Percentiles rank a stretch among this genome's conserved stretches.
Conservation (phyloP, 495 filamentous ascomycete genomes). For the Coniosporium apollinis region DNA sequence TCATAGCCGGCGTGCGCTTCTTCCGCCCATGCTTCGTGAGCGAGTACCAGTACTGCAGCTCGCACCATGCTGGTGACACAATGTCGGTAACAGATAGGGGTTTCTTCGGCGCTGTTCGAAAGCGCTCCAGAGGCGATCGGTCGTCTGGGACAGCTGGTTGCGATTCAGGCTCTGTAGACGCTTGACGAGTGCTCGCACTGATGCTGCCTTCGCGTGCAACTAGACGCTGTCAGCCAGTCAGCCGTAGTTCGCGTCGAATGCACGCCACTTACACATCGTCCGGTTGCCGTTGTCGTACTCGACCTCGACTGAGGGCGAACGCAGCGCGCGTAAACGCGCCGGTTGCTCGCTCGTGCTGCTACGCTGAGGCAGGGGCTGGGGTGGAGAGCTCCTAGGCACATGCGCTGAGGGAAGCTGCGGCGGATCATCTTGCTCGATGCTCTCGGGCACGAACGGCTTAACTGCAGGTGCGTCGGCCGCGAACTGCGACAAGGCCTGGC, state of each 20-base stretch:
- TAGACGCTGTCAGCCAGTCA: slow-evolving; percentile 23
- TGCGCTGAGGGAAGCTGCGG: background rate
- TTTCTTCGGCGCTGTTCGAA: slow-evolving; percentile 59
- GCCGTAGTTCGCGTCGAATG: slow-evolving; percentile 8
- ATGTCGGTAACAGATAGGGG: slow-evolving; percentile 83
- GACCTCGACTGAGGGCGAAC: slow-evolving; percentile 11
- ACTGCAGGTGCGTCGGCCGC: slow-evolving; percentile 3
- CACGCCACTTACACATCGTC: slow-evolving; percentile 4
- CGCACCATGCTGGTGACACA: slow-evolving; percentile 83
- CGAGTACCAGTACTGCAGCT: slow-evolving; percentile 81
- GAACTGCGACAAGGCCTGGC: slow-evolving; percentile 12
- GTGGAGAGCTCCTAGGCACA: background rate
- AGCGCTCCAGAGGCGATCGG: slow-evolving; percentile 52
- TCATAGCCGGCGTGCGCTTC: slow-evolving; percentile 65
- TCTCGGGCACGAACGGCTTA: slow-evolving; percentile 6
- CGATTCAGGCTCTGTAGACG: slow-evolving; percentile 1
- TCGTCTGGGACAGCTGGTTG: slow-evolving; percentile 18
- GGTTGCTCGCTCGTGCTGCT: background rate
- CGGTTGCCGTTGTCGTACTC: slow-evolving; percentile 16
- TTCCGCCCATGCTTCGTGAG: slow-evolving; percentile 62
- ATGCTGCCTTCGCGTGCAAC: slow-evolving; percentile 8
- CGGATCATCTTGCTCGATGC: slow-evolving; percentile 11
- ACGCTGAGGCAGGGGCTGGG: background rate
- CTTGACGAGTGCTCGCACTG: background rate
- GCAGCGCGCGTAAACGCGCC: background rate